Percentiles rank a stretch among this genome's conserved stretches.
These are phyloP conservation scores for Nothopassalora personata DNA, from an alignment of 2,329 filamentous ascomycete species.

Conservation along the genomic window DNA sequence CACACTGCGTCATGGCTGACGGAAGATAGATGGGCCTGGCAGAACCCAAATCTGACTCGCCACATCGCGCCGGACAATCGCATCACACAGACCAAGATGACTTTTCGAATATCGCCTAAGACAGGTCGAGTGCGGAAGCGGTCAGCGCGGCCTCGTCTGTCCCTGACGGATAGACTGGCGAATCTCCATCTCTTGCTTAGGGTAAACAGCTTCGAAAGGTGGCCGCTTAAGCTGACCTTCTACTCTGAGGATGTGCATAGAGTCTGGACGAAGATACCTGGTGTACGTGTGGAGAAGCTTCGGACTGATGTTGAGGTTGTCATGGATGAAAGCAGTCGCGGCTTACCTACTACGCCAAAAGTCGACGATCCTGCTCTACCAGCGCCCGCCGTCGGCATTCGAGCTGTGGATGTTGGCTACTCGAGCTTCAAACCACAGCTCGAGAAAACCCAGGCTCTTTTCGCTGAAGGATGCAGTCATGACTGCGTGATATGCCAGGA, in stretches of 20 bases:
- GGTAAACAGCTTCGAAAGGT: slow-evolving; percentile 71
- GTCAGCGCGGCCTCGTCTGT: slow-evolving; percentile 54
- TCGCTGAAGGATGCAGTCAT: slow-evolving; percentile 35
- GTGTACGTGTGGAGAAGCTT: slow-evolving; percentile 45
- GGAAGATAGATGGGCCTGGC: slow-evolving; percentile 73
- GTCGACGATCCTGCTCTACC: slow-evolving; percentile 17
- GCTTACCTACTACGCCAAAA: slow-evolving; percentile 11
- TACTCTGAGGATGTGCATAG: slow-evolving; percentile 65
- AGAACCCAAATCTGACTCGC: slow-evolving; percentile 73
- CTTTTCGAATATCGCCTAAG: slow-evolving; percentile 32
- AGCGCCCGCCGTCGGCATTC: slow-evolving; percentile 30
- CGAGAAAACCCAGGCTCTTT: slow-evolving; percentile 45
- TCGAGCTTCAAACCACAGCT: slow-evolving; percentile 45
- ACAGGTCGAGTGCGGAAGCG: slow-evolving; percentile 42
- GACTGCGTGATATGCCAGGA: slow-evolving; percentile 49
- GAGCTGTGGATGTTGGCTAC: slow-evolving; percentile 52
- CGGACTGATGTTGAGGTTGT: slow-evolving; percentile 46
- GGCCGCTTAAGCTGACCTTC: slow-evolving; percentile 79
- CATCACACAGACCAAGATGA: slow-evolving; percentile 45
- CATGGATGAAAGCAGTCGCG: slow-evolving; percentile 16
- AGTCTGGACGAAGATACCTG: slow-evolving; percentile 60
- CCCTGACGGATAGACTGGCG: slow-evolving; percentile 63
- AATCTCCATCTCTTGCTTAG: slow-evolving; percentile 77
- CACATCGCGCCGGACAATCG: slow-evolving; percentile 65
- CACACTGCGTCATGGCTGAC: neutral